Percentiles rank a stretch among this genome's conserved stretches.
phyloP scores from a whole-genome alignment of 768 basidiomycete genomes.

The Naematelia aurantialba region DNA sequence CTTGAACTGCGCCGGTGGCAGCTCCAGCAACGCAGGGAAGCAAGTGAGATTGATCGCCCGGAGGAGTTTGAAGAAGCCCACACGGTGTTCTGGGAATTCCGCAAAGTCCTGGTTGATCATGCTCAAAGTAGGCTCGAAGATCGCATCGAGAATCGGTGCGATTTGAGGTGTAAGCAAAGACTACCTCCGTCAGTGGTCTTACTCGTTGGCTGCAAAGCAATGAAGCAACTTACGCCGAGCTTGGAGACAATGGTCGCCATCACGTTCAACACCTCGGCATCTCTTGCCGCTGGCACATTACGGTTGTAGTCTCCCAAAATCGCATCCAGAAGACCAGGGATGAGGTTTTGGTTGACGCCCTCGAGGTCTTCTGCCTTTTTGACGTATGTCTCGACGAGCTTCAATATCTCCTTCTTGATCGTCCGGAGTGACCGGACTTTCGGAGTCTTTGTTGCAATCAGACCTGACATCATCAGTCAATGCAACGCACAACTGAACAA shows the following conservation, averaged over 20 bases:
- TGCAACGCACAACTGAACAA: conserved; percentile 9
- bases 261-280: conserved; percentile 94
- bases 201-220: background rate
- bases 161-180: conserved; percentile 85
- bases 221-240: conserved; percentile 66
- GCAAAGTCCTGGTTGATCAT: conserved; percentile 99
- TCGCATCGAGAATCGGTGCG: conserved; percentile 88
- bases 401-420: conserved; percentile 97
- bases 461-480: too few species aligned
- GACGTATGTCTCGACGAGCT: conserved; percentile 95
- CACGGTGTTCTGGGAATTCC: conserved; percentile 97
- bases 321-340: conserved; percentile 91
- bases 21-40: conserved; percentile 88
- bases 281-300: conserved; percentile 87
- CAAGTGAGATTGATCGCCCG: conserved; percentile 87
- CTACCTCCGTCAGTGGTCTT: conserved; percentile 52
- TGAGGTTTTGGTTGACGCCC: conserved; percentile 82
- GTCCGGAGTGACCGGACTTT: conserved; percentile 90
- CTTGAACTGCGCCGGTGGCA: conserved; percentile 92
- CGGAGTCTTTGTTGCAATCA: conserved; percentile 91
- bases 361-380: conserved; percentile 96
- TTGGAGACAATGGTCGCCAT: conserved; percentile 90
- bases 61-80: conserved; percentile 92
- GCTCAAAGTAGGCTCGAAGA: conserved; percentile 91
- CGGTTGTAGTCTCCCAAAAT: conserved; percentile 96